phyloP scores from a whole-genome alignment of 805 yeast species.

The Wickerhamiella sergipiensis region DNA sequence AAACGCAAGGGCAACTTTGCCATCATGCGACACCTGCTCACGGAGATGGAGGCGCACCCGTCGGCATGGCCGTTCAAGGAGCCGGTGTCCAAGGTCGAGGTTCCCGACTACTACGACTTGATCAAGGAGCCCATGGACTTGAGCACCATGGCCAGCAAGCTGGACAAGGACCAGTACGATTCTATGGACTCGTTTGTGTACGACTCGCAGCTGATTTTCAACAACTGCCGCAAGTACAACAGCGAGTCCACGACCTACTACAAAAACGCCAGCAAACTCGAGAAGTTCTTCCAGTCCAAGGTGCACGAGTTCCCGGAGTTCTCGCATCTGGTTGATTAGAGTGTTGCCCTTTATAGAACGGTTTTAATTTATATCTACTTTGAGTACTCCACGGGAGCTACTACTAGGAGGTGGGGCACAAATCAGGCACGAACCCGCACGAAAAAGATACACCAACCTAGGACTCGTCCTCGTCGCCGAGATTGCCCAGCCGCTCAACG shows the following conservation, averaged over 20 bases:
- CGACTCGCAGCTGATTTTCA: conserved; percentile 74
- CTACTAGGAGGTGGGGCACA: no score
- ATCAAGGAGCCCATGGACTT: conserved; percentile 97
- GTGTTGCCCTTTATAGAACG: background rate
- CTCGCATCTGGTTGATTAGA: conserved; percentile 56
- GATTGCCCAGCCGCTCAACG: conserved; percentile 50
- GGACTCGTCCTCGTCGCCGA: conserved; percentile 30
- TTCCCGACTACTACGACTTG: conserved; percentile 89
- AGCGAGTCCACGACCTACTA: conserved; percentile 89
- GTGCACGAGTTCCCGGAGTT: conserved; percentile 87
- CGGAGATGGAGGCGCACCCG: conserved; percentile 86
- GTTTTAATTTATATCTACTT: background rate
- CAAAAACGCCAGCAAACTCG: conserved; percentile 88
- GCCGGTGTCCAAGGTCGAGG: conserved; percentile 88
- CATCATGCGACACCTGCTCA: conserved; percentile 74
- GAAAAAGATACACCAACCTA: no score
- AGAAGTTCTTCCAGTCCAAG: conserved; percentile 71
- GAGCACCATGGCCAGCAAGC: conserved; percentile 84
- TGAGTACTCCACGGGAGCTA: no score
- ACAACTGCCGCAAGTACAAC: conserved; percentile 85
- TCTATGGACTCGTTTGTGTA: conserved; percentile 82
- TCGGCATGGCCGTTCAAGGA: conserved; percentile 96
- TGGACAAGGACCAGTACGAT: conserved; percentile 84
- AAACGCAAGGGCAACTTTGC: conserved; percentile 91
- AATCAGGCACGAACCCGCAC: no score